phyloP scores from a whole-genome alignment of 495 filamentous ascomycete species.

The Copromyces sp. region DNA sequence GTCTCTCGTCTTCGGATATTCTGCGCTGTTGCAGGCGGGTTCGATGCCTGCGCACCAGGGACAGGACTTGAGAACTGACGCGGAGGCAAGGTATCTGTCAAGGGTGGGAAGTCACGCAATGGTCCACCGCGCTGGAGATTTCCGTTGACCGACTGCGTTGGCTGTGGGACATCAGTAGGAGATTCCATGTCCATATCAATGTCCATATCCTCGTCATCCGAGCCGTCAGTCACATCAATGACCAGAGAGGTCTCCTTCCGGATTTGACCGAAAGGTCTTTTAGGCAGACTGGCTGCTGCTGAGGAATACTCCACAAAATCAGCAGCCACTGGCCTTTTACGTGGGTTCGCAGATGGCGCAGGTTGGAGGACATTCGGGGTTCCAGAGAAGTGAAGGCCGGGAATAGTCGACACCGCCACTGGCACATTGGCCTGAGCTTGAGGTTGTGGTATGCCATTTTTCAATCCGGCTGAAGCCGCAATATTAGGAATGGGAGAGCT shows the following conservation, averaged over 20 bases:
- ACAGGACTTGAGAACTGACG: constrained; percentile 30
- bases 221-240: constrained; percentile 65
- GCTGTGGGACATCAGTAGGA: constrained; percentile 27
- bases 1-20: constrained; percentile 25
- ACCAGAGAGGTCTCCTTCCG: constrained; percentile 43
- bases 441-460: not conserved
- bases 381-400: constrained; percentile 6
- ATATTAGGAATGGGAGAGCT: not conserved
- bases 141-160: constrained; percentile 11
- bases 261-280: constrained; percentile 51
- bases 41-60: constrained; percentile 21
- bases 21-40: constrained; percentile 21
- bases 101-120: constrained; percentile 36
- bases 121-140: constrained; percentile 22
- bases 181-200: constrained; percentile 43
- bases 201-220: constrained; percentile 36
- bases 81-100: constrained; percentile 28
- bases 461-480: not conserved
- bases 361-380: constrained; percentile 2
- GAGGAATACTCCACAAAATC: constrained; percentile 59
- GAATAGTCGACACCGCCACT: constrained; percentile 1
- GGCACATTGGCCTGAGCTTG: not conserved
- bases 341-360: constrained; percentile 12
- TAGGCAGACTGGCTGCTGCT: constrained; percentile 33
- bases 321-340: constrained; percentile 78